Evolutionary conservation across 352 stramenopile species (phyloP), one percentile per base, ranked within the genome.

Genomic region (Pythium dissimile): DNA sequence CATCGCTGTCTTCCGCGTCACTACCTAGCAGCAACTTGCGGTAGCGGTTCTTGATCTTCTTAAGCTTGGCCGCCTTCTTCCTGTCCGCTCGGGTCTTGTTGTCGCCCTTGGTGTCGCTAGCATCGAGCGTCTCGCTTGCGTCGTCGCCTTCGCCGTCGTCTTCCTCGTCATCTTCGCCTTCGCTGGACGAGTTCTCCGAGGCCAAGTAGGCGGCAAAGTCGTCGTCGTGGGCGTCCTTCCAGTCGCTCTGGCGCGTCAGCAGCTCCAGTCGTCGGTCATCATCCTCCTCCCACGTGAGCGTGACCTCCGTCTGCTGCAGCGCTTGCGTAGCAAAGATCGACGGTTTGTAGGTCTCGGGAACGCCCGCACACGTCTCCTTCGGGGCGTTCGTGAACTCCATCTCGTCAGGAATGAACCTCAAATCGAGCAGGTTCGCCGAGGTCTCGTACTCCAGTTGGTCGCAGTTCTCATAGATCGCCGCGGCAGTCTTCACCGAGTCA

Each of bases 381-480:
- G 94, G 79, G 24, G 89, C 41, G 49, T 97, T 90, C 23, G 71
- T 64, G 54, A 98, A 96, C 10, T 79, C 80, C 47, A 96, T 78
- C 20, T 97, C 90, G 24, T 95, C 77, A 2, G 96, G 95, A 32
- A 99, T 86, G 52, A 97, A 97, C 24, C 96, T 79, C 15, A 99
- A 60, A 69, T 99, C 97, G 12, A 99, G 86, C 47, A 91, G 71
- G 45, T 97, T 96, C 44, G 89, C 94, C 9, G 94, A 98, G 41
- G 95, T 94, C 67, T 98, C 96, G 71, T 99, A 98, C 71, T 99
- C 97, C 56, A 99, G 86, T 45, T 97, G 96, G 66, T 99, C 96
- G 21, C 97, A 97, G 70, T 96, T 86, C 55, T 97, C 82, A 56
- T 99, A 99, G 38, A 98, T 94, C 26, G 82, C 73, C 32, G 95